Evolutionary conservation across 2,329 filamentous ascomycete species (phyloP).

Genomic region (Cercospora janseana): DNA sequence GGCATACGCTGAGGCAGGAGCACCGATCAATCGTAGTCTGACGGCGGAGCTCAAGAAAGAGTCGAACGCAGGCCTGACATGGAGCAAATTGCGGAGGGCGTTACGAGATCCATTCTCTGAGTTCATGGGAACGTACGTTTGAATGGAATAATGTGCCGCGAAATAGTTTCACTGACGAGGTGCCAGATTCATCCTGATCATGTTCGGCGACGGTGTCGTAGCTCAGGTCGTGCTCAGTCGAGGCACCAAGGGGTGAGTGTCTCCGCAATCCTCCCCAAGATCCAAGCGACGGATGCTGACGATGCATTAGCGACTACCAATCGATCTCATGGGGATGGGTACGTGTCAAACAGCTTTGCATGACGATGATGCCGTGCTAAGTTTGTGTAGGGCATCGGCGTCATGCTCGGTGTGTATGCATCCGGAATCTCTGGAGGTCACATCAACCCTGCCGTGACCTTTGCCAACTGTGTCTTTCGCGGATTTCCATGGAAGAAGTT

Average conservation of each 20-base stretch:
- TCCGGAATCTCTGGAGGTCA: constrained; percentile 38
- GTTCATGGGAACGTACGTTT: constrained; percentile 55
- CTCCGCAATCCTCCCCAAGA: background rate
- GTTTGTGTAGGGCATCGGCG: constrained; percentile 52
- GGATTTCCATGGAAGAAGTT: constrained; percentile 58
- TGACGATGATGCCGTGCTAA: constrained; percentile 8
- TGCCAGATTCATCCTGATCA: constrained; percentile 61
- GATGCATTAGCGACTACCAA: constrained; percentile 43
- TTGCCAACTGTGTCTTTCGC: constrained; percentile 67
- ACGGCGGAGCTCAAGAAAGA: constrained; percentile 31
- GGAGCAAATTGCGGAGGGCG: constrained; percentile 54
- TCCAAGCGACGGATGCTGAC: constrained; percentile 7
- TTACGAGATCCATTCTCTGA: constrained; percentile 64
- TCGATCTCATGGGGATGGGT: constrained; percentile 44
- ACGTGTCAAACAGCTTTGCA: constrained; percentile 7
- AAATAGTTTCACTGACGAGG: constrained; percentile 60
- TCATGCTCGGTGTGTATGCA: constrained; percentile 60
- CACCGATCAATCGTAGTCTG: constrained; percentile 32
- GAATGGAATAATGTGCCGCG: background rate
- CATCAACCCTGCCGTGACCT: constrained; percentile 59
- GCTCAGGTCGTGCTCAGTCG: constrained; percentile 64
- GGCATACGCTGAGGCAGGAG: constrained; percentile 27
- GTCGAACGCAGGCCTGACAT: constrained; percentile 44
- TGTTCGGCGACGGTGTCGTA: constrained; percentile 67
- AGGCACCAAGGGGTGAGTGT: constrained; percentile 43